phyloP scores from a whole-genome alignment of 1,139 yeast genomes.

The Ogataea hybrid region DNA sequence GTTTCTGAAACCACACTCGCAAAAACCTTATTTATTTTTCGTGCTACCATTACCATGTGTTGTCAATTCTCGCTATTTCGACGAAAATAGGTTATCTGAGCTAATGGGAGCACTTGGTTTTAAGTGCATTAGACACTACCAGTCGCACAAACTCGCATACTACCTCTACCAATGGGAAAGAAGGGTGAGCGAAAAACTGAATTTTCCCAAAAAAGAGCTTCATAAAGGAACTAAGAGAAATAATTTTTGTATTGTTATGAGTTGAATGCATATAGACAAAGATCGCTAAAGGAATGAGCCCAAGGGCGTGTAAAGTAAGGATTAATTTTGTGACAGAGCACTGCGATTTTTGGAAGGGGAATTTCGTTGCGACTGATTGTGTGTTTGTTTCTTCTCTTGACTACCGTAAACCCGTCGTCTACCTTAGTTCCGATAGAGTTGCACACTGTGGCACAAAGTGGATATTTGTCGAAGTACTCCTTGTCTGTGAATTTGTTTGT shows the following conservation, averaged over 20 bases:
- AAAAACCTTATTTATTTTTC: conserved; percentile 46
- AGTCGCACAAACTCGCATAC: conserved; percentile 75
- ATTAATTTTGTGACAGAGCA: conserved; percentile 9
- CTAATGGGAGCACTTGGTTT: conserved; percentile 66
- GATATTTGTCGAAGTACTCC: conserved; percentile 39
- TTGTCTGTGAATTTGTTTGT: conserved; percentile 40
- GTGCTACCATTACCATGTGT: conserved; percentile 91
- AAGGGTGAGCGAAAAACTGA: neutral
- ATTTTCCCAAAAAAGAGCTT: conserved; percentile 45
- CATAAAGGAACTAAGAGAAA: conserved; percentile 55
- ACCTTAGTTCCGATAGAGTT: conserved; percentile 8
- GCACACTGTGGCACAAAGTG: conserved; percentile 35
- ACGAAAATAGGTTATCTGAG: conserved; percentile 38
- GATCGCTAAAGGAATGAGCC: conserved; percentile 28
- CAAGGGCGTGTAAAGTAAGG: conserved; percentile 18
- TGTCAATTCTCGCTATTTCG: conserved; percentile 75
- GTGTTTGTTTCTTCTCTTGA: conserved; percentile 20
- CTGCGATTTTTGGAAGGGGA: neutral
- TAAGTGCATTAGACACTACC: conserved; percentile 42
- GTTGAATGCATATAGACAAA: conserved; percentile 16
- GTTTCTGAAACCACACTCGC: conserved; percentile 45
- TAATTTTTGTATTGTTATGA: conserved; percentile 53
- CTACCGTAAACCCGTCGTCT: conserved; percentile 37
- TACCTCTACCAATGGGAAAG: conserved; percentile 57
- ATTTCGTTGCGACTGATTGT: neutral